Conservation (phyloP, 1,284 basidiomycete species). For the Leccinum proximum region DNA sequence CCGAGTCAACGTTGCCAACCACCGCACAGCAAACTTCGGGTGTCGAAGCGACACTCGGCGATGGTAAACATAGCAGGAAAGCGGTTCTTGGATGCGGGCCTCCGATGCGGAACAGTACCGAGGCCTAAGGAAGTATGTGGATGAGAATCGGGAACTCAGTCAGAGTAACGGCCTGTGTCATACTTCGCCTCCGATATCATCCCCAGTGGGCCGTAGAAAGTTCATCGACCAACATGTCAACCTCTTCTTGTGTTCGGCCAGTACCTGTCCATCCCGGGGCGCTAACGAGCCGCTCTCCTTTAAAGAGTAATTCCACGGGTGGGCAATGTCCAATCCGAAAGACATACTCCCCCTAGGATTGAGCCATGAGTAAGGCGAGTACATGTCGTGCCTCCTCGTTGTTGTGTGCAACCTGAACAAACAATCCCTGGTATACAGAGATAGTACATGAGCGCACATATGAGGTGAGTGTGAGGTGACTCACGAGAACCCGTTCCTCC, state of each 20-base stretch:
- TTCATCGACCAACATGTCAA: conserved; percentile 43
- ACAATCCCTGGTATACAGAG: conserved; percentile 33
- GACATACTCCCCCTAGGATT: conserved; percentile 65
- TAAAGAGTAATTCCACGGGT: conserved; percentile 48
- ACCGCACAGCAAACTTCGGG: conserved; percentile 95
- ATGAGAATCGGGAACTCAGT: conserved; percentile 1
- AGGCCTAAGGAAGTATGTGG: conserved; percentile 38
- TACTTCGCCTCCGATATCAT: conserved; percentile 74
- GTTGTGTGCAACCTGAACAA: conserved; percentile 29
- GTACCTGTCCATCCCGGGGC: conserved; percentile 53
- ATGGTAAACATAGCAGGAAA: conserved; percentile 67
- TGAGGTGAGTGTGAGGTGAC: conserved; percentile 11
- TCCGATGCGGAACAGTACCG: conserved; percentile 48
- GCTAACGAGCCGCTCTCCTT: conserved; percentile 42
- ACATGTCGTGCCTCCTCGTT: conserved; percentile 56
- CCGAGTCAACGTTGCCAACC: conserved; percentile 93
- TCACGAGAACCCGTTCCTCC: conserved; percentile 60
- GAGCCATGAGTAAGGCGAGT: conserved; percentile 63
- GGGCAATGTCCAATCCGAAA: conserved; percentile 67
- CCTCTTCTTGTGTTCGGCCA: conserved; percentile 45
- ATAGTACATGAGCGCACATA: conserved; percentile 1
- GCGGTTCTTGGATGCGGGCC: conserved; percentile 50
- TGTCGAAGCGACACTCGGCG: conserved; percentile 64
- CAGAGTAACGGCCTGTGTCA: conserved; percentile 4
- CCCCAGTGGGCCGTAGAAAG: conserved; percentile 40